Conservation (phyloP, 148 eudicot species). For the Fallopia convolvulus region DNA sequence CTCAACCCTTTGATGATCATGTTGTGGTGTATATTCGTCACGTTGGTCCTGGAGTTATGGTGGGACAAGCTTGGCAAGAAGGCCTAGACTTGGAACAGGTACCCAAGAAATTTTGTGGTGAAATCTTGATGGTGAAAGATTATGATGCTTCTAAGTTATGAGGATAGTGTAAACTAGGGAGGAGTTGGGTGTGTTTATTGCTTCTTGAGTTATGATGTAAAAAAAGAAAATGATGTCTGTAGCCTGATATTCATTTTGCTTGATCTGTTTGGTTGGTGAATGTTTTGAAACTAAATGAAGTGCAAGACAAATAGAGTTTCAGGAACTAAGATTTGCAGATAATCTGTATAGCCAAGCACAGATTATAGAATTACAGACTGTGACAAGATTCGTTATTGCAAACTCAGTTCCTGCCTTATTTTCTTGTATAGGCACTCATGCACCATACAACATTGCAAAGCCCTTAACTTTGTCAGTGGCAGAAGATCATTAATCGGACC, state of each 20-base stretch:
- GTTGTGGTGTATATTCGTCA: slow-evolving; percentile 67
- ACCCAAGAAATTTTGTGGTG: slow-evolving; percentile 63
- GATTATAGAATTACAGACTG: too few relatives aligned
- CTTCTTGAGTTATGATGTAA: not conserved
- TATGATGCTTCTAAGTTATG: slow-evolving; percentile 16
- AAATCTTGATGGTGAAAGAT: slow-evolving; percentile 67
- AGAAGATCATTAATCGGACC: too few relatives aligned
- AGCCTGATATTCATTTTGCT: not conserved
- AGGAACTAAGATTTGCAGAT: too few relatives aligned
- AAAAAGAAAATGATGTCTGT: not conserved
- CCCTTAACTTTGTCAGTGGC: too few relatives aligned
- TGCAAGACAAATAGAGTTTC: not conserved
- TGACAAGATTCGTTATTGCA: too few relatives aligned
- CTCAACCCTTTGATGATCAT: slow-evolving; percentile 72
- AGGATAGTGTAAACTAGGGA: not conserved
- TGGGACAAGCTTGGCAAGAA: slow-evolving; percentile 87
- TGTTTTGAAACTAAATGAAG: not conserved
- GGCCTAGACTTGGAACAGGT: slow-evolving; percentile 60
- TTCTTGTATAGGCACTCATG: too few relatives aligned
- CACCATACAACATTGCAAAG: too few relatives aligned
- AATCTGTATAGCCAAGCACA: too few relatives aligned
- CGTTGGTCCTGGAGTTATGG: slow-evolving; percentile 76
- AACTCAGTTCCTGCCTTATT: too few relatives aligned
- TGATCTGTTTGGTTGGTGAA: not conserved
- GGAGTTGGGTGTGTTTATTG: not conserved